Conservation (phyloP, 2,329 filamentous ascomycete genomes). For the Niveomyces coronatus region DNA sequence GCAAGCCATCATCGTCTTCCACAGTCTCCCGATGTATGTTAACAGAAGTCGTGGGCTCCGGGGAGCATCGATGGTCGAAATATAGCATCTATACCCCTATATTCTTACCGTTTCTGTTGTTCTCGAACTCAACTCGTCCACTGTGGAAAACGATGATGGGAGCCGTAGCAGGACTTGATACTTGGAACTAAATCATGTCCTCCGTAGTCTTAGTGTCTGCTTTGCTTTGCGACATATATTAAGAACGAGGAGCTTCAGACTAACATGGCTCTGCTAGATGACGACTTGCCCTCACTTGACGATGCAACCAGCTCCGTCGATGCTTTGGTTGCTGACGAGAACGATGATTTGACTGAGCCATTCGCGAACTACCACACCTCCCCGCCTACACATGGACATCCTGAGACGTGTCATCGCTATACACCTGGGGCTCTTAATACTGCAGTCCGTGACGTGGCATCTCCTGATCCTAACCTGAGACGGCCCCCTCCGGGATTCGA, state of each 20-base stretch:
- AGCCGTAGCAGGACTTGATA: constrained; percentile 36
- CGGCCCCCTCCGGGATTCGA: constrained; percentile 21
- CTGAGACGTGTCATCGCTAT: neutral
- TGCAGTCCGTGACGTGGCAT: neutral
- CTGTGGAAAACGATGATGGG: constrained; percentile 53
- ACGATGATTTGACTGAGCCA: constrained; percentile 16
- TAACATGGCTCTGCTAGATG: constrained; percentile 44
- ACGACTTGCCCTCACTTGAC: constrained; percentile 49
- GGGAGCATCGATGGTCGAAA: constrained; percentile 29
- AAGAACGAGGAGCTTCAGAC: constrained; percentile 20
- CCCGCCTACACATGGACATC: constrained; percentile 3
- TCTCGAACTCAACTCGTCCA: constrained; percentile 24
- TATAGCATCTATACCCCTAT: constrained; percentile 27
- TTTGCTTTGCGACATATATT: constrained; percentile 16
- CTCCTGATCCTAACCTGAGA: constrained; percentile 5
- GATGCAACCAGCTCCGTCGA: constrained; percentile 56
- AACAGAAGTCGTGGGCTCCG: constrained; percentile 32
- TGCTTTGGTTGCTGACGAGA: constrained; percentile 52
- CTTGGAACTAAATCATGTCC: constrained; percentile 38
- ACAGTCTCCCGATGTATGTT: constrained; percentile 54
- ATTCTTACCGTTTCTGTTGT: constrained; percentile 23
- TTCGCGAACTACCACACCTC: constrained; percentile 11
- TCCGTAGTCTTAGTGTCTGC: constrained; percentile 14
- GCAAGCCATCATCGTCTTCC: constrained; percentile 64
- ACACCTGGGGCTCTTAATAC: constrained; percentile 1